Base-by-base conservation (phyloP, 768 basidiomycete species). In the Auriscalpium orientale region DNA sequence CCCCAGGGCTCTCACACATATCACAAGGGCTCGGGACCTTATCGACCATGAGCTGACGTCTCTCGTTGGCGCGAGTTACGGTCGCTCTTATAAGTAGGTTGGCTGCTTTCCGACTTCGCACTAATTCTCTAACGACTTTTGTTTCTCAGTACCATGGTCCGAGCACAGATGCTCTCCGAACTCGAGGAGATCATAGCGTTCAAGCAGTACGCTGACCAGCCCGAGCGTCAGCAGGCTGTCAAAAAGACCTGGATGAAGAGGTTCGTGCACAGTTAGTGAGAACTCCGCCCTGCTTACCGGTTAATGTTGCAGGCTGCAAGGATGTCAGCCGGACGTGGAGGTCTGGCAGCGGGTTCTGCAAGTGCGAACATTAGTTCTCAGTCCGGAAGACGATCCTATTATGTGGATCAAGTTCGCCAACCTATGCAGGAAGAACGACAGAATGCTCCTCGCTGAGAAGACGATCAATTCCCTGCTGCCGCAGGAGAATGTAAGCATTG, bases 401-500 rank as follows among this genome's bases (percentile, higher is more conserved):
- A 98, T 97, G 85, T 98, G 95, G 94, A 97, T 99, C 71, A 94
- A 97, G 71, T 98, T 99, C 66, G 92, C 95, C 3, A 98, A 99
- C 65, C 76, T 98, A 1, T 98, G 97, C 67, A 90, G 97, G 52
- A 95, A 95, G 71, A 89, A 84, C 16, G 93, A 95, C 49, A 84
- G 97, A 6, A 91, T 98, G 81, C 80, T 81, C n/a, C 74, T 99
- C 51, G 95, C 95, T 0, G 93, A 98, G 63, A 98, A 98, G 73
- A 97, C 95, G 0, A 88, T 99, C 65, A 91, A 93, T 60, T 95
- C 93, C 0, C 72, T 99, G 1, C 74, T 97, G 28, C 84, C 87
- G 10, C 86, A 87, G 34, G 87, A 88, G 53, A 73, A 81, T 62
- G 82, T 85, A 61, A 49, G 78, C 64, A 13, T 36, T 18, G 10